Percentiles rank a stretch among this genome's conserved stretches.
These are phyloP conservation scores for Leavenworthia alabamica DNA, from an alignment of 345 rosid species.

Conservation along the genomic window DNA sequence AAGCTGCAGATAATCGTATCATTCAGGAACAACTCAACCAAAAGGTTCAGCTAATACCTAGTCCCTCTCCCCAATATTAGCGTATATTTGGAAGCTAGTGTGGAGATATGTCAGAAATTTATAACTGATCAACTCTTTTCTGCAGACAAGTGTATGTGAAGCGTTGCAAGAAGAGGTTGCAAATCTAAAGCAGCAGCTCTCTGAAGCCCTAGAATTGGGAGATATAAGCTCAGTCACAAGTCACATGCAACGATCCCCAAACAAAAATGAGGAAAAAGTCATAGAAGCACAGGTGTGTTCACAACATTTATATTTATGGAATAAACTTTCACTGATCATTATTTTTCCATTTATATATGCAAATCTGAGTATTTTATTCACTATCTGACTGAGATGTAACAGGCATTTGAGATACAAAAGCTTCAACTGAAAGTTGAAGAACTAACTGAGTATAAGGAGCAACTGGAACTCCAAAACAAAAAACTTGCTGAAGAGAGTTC, in stretches of 20 bases:
- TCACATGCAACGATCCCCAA: slow-evolving; percentile 15
- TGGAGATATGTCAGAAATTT: neutral
- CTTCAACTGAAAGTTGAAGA: slow-evolving; percentile 50
- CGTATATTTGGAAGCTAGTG: slow-evolving; percentile 10
- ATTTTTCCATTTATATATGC: neutral
- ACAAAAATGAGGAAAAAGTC: slow-evolving; percentile 8
- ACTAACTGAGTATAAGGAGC: slow-evolving; percentile 53
- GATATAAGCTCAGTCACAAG: slow-evolving; percentile 17
- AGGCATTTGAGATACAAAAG: slow-evolving; percentile 71
- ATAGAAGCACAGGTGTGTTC: slow-evolving; percentile 20
- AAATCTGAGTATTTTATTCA: slow-evolving; percentile 1
- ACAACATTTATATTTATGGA: neutral
- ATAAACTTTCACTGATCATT: neutral
- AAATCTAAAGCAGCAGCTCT: slow-evolving; percentile 73
- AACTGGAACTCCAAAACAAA: slow-evolving; percentile 56
- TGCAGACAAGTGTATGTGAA: slow-evolving; percentile 69
- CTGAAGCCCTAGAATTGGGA: slow-evolving; percentile 50
- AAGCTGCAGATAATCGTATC: slow-evolving; percentile 85
- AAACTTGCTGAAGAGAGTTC: slow-evolving; percentile 89
- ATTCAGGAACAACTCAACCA: slow-evolving; percentile 88
- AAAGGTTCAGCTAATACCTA: slow-evolving; percentile 48
- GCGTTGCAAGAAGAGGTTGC: slow-evolving; percentile 62
- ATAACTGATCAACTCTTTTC: slow-evolving; percentile 20
- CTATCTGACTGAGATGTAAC: slow-evolving; percentile 15
- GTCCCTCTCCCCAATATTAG: neutral